Evolutionary conservation across 495 filamentous ascomycete genomes (phyloP).

Genomic region (Elaphomyces granulatus): DNA sequence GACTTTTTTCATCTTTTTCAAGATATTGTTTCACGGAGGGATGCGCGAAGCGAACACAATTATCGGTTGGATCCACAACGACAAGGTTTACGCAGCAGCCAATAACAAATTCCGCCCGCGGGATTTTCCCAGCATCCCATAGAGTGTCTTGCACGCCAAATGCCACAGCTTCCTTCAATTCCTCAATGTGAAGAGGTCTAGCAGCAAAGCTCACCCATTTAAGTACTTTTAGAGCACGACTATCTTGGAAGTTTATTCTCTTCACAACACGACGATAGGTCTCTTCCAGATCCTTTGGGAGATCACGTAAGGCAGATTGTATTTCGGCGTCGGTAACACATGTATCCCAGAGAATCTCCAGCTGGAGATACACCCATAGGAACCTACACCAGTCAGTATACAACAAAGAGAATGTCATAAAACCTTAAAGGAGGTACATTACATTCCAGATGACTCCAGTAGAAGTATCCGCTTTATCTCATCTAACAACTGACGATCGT

Average conservation of each 20-base stretch:
- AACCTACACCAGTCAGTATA: slow-evolving; percentile 12
- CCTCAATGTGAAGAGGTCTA: slow-evolving; percentile 18
- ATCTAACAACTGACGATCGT: slow-evolving; percentile 8
- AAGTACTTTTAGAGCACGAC: slow-evolving; percentile 7
- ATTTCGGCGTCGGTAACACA: slow-evolving; percentile 16
- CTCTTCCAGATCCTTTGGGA: slow-evolving; percentile 16
- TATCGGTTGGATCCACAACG: slow-evolving; percentile 12
- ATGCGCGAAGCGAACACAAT: slow-evolving; percentile 21
- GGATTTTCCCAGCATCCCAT: slow-evolving; percentile 15
- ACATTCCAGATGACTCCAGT: slow-evolving; percentile 12
- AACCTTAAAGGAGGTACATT: not conserved
- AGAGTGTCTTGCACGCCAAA: slow-evolving; percentile 12
- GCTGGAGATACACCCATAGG: slow-evolving; percentile 16
- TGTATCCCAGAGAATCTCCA: slow-evolving; percentile 19
- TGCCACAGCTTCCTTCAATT: slow-evolving; percentile 22
- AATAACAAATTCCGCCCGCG: slow-evolving; percentile 12
- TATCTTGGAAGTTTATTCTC: slow-evolving; percentile 9
- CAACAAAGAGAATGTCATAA: slow-evolving; percentile 1
- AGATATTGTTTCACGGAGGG: slow-evolving; percentile 21
- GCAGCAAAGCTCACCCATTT: slow-evolving; percentile 20
- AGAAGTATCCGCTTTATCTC: slow-evolving; percentile 7
- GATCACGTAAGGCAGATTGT: slow-evolving; percentile 6
- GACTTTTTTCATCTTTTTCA: slow-evolving; percentile 4
- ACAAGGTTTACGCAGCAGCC: slow-evolving; percentile 21
- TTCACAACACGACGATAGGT: slow-evolving; percentile 13